phyloP scores from a whole-genome alignment of 257 asterid species.

The Galeopsis tetrahit region DNA sequence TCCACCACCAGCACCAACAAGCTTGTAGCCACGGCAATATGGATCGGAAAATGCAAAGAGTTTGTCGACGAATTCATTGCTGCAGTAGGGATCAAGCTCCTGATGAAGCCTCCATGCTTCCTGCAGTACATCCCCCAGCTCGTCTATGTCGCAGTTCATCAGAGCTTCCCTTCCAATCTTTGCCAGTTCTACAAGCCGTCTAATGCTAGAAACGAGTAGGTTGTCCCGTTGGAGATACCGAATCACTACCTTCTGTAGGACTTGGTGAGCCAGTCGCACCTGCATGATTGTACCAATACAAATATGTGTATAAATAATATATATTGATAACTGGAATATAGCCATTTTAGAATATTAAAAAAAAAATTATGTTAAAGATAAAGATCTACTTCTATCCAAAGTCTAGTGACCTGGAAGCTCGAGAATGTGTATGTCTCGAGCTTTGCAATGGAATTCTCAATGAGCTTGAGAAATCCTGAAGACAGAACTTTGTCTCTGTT shows the following conservation, averaged over 20 bases:
- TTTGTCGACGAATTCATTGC: slow-evolving; percentile 82
- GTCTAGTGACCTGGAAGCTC: too few species aligned
- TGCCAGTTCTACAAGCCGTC: slow-evolving; percentile 85
- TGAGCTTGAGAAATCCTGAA: too few species aligned
- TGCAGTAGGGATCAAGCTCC: slow-evolving; percentile 96
- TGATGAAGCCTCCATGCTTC: slow-evolving; percentile 98
- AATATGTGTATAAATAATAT: not conserved
- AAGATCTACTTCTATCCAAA: too few species aligned
- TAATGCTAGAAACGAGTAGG: slow-evolving; percentile 87
- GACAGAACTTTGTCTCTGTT: too few species aligned
- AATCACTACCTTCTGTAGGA: slow-evolving; percentile 93
- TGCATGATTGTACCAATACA: slow-evolving; percentile 39
- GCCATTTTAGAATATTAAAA: too few species aligned
- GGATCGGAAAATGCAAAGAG: slow-evolving; percentile 69
- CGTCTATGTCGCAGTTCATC: slow-evolving; percentile 81
- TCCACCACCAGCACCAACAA: slow-evolving; percentile 99
- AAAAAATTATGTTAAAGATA: too few species aligned
- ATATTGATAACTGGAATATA: not conserved
- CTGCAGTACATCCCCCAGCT: slow-evolving; percentile 71
- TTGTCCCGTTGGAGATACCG: slow-evolving; percentile 90
- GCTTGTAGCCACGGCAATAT: slow-evolving; percentile 85
- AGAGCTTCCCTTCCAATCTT: slow-evolving; percentile 88
- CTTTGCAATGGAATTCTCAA: too few species aligned
- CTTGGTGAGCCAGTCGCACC: slow-evolving; percentile 94
- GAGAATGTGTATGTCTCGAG: too few species aligned